Percentiles rank a stretch among this genome's conserved stretches.
These are phyloP conservation scores for Acanthamoeba sp. DNA, from an alignment of 208 protist species.

Conservation along the genomic window DNA sequence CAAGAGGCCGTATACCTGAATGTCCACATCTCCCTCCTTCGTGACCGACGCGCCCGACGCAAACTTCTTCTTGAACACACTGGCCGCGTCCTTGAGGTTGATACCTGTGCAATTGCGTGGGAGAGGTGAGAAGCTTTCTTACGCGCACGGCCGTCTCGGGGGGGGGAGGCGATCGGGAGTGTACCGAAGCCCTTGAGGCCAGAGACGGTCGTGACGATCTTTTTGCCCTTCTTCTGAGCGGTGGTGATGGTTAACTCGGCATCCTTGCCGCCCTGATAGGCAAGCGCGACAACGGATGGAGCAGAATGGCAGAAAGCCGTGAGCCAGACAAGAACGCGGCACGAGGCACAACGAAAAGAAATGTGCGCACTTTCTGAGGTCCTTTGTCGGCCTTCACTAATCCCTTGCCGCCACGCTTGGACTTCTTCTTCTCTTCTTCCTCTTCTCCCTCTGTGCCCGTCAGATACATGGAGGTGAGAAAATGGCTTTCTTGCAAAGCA, in stretches of 20 bases:
- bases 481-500: too few relatives aligned
- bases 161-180: too few relatives aligned
- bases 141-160: too few relatives aligned
- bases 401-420: slow-evolving; percentile 60
- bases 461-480: not conserved
- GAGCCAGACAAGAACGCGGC: not conserved
- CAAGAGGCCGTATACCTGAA: slow-evolving; percentile 52
- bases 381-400: slow-evolving; percentile 24
- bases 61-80: slow-evolving; percentile 74
- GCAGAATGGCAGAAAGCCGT: not conserved
- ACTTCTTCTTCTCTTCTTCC: slow-evolving; percentile 62
- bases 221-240: slow-evolving; percentile 24
- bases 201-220: slow-evolving; percentile 63
- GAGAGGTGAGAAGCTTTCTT: not conserved
- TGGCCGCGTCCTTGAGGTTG: slow-evolving; percentile 57
- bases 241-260: not conserved
- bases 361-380: not conserved
- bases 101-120: not conserved
- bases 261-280: not conserved
- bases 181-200: slow-evolving; percentile 48
- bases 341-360: not conserved
- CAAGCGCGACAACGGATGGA: not conserved
- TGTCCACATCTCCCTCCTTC: slow-evolving; percentile 54
- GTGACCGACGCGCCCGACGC: slow-evolving; percentile 51
- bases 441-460: not conserved